phyloP scores from a whole-genome alignment of 129 eudicot species.

The Pulicaria dysenterica region DNA sequence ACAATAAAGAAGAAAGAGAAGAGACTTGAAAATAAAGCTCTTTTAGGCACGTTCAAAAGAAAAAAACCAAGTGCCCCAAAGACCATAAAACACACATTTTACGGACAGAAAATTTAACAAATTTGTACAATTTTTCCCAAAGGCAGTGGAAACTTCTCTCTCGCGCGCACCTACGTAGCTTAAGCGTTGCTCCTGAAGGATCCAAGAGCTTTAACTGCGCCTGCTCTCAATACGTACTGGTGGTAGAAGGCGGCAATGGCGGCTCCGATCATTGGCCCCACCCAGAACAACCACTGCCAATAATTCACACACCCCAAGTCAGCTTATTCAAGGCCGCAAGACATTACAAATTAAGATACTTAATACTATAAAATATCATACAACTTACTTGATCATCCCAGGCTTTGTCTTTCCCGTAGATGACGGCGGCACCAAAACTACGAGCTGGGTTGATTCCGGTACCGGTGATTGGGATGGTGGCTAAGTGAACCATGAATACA shows the following conservation, averaged over 20 bases:
- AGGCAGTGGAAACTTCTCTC: neutral
- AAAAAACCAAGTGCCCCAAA: conserved; percentile 19
- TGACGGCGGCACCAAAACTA: conserved; percentile 76
- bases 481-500: conserved; percentile 78
- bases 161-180: neutral
- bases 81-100: neutral
- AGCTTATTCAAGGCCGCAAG: neutral
- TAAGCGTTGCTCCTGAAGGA: conserved; percentile 64
- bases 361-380: neutral
- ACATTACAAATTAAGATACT: neutral
- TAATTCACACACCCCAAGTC: neutral
- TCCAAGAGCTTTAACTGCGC: conserved; percentile 59
- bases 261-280: conserved; percentile 76
- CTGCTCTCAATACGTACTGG: conserved; percentile 57
- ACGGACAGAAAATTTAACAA: neutral
- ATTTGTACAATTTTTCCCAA: conserved; percentile 29
- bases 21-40: neutral
- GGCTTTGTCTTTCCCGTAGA: conserved; percentile 57
- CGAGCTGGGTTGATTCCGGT: conserved; percentile 78
- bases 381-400: conserved; percentile 72
- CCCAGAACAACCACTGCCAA: conserved; percentile 75
- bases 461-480: conserved; percentile 73
- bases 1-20: conserved; percentile 10
- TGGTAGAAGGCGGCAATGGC: conserved; percentile 73
- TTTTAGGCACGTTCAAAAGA: conserved; percentile 5